Base-by-base conservation (phyloP, 306 rosid species). In the Fragaria vesca region DNA sequence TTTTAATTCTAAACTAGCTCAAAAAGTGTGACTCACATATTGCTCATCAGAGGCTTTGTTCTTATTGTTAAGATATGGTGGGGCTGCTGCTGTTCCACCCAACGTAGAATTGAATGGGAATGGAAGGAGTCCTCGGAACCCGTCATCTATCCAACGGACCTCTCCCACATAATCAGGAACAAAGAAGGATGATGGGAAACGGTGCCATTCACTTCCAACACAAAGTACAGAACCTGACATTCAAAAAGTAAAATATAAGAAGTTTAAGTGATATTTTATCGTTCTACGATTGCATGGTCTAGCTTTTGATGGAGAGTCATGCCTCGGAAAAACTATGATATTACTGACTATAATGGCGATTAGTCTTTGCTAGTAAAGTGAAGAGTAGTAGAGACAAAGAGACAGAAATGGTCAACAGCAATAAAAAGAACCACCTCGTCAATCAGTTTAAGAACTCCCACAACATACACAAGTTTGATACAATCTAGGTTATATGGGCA, bases 191-290 rank as follows among this genome's bases (percentile, higher is more conserved):
- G 99, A 96, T 21, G 99, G 99, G 75, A 76, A 96, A 9, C 98
- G 94, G 72, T 96, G 97, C 98, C 99, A 96, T 83, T 93, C 99
- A 63, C 96, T 90, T 81, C 99, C 99, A 66, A 96, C 93, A 62
- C 99, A 96, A 13, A 96, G 84, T 36, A 90, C 86, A 85, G 99
- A 81, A 79, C 86, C 99, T 93, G 89, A 76, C 83, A 85, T 62
- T 47, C 57, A 52, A 18, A 12, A 36, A 48, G 51, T 20, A 40
- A 71, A 18, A 38, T 15, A 36, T 18, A 76, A 52, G 51, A 74
- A 45, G 46, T 46, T 43, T 47, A 43, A 32, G 47, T 18, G 71
- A 66, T 18, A 24, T 66, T 57, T 66, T 18, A 36, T 65, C 47
- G 17, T 34, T 34, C 47, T 66, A 7, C 18, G 9, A 36, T 66